Conservation (phyloP, 2,329 filamentous ascomycete species). For the Helotiales sp. region DNA sequence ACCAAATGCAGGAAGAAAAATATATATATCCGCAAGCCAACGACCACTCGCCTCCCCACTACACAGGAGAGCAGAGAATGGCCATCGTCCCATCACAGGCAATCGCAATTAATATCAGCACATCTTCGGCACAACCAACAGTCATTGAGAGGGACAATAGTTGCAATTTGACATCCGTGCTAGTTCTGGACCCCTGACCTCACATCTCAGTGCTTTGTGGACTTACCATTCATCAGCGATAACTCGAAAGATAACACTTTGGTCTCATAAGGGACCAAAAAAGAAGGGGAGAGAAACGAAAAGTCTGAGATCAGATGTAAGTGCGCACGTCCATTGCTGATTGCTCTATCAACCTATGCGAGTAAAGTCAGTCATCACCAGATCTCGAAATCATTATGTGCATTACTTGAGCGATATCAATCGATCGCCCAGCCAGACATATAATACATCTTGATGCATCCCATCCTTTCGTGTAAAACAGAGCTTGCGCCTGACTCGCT, state of each 20-base stretch:
- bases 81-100: slow-evolving; percentile 35
- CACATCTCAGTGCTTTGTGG: too few relatives aligned
- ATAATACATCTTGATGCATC: not conserved
- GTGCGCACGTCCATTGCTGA: too few relatives aligned
- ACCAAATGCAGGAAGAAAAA: too few relatives aligned
- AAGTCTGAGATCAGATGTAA: too few relatives aligned
- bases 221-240: too few relatives aligned
- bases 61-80: slow-evolving; percentile 18
- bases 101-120: slow-evolving; percentile 72
- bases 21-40: slow-evolving; percentile 26
- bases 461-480: not conserved
- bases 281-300: too few relatives aligned
- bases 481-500: not conserved
- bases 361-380: not conserved
- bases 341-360: too few relatives aligned
- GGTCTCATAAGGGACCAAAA: too few relatives aligned
- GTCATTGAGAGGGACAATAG: slow-evolving; percentile 72
- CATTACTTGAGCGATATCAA: slow-evolving; percentile 1
- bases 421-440: slow-evolving; percentile 1
- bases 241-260: too few relatives aligned
- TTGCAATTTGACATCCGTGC: slow-evolving; percentile 99
- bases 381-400: slow-evolving; percentile 1
- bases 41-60: slow-evolving; percentile 18
- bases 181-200: slow-evolving; percentile 36
- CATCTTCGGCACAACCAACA: slow-evolving; percentile 97